phyloP scores from a whole-genome alignment of 371 early-diverging fungal species.

The Zychaea mexicana region DNA sequence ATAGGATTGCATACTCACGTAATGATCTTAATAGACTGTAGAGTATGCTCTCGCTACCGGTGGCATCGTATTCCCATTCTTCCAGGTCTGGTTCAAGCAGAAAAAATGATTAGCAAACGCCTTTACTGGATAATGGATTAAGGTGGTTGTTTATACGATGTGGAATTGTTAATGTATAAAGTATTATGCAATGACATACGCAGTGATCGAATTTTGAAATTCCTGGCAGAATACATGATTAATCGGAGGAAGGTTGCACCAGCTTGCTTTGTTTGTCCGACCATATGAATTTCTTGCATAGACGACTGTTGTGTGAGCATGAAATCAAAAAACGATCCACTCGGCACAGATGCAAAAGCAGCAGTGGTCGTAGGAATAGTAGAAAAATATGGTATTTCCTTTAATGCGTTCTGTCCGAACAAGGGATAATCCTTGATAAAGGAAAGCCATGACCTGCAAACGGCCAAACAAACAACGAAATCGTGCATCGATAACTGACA shows the following conservation, averaged over 20 bases:
- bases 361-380: too few relatives aligned
- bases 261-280: background rate
- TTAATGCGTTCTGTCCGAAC: background rate
- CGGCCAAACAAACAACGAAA: background rate
- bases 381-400: background rate
- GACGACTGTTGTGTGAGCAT: background rate
- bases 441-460: background rate
- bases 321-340: background rate
- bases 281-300: background rate
- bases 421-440: background rate
- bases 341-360: background rate
- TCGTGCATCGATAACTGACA: background rate
- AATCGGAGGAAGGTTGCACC: background rate
- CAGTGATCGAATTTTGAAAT: background rate
- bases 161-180: too few relatives aligned
- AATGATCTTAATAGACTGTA: background rate
- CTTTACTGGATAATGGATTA: too few relatives aligned
- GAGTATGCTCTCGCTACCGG: background rate
- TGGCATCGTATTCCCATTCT: background rate
- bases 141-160: too few relatives aligned
- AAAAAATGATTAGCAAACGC: background rate
- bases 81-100: background rate
- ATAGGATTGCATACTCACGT: background rate
- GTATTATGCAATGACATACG: too few relatives aligned
- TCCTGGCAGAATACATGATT: background rate